These are phyloP conservation scores for Penicillium nucicola DNA, from an alignment of 495 filamentous ascomycete genomes.

Conservation along the genomic window DNA sequence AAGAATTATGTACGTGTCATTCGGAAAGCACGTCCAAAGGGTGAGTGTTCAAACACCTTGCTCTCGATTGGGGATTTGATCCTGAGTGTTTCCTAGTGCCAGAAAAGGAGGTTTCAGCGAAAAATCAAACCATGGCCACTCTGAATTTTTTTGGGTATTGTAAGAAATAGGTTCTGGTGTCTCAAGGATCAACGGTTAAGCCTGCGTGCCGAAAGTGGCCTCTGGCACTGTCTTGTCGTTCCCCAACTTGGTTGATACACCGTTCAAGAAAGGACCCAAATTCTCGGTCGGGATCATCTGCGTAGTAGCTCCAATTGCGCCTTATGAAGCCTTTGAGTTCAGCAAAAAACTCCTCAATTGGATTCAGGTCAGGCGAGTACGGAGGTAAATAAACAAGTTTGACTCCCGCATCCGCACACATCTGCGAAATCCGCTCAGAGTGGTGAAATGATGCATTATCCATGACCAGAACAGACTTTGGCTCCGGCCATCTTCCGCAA, in stretches of 20 bases:
- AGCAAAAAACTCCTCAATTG: slow-evolving; percentile 9
- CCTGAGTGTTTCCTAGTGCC: no score
- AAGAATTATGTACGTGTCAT: no score
- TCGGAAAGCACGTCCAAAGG: no score
- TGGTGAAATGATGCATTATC: not conserved
- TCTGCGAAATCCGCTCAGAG: not conserved
- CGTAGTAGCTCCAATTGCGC: not conserved
- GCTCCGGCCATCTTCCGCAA: slow-evolving; percentile 32
- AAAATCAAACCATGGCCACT: not conserved
- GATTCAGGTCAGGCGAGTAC: slow-evolving; percentile 2
- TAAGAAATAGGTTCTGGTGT: no score
- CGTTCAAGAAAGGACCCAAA: not conserved
- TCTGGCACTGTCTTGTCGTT: not conserved
- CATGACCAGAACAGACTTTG: not conserved
- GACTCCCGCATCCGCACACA: slow-evolving; percentile 20
- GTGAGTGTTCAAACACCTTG: no score
- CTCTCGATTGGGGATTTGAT: no score
- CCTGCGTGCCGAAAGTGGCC: not conserved
- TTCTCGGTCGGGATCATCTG: not conserved
- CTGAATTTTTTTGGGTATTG: slow-evolving; percentile 20
- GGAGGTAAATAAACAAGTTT: slow-evolving; percentile 15
- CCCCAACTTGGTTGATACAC: not conserved
- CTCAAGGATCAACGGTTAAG: not conserved
- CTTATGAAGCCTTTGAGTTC: slow-evolving; percentile 6
- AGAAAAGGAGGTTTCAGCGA: no score